Base-by-base conservation (phyloP, 1,284 basidiomycete species). In the Boletellus dicymbophilus region DNA sequence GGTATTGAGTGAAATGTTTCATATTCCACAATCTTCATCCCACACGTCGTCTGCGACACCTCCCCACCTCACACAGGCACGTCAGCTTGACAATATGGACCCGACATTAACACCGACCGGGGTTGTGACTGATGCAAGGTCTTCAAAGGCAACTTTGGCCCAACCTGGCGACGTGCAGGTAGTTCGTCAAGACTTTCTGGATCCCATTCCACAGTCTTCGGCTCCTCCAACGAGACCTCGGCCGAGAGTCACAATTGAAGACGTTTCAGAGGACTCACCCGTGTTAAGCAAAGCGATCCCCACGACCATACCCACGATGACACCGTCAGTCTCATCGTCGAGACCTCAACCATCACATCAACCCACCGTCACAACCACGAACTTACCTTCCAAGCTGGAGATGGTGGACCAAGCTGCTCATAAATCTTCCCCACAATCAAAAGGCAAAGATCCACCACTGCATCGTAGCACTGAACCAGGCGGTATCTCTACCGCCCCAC, bases 191-290 rank as follows among this genome's bases (percentile, higher is more conserved):
- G 52, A 60, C 20, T 44, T 49, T 10, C 42, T 49, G 28, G 46
- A 34, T 16, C 30, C 51, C 39, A 21, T 46, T 37, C 28, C 54
- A 18, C 57, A 55, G 20, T 46, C 55, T 18, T 49, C 41, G n/a
- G 40, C 36, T 23, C 43, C 47, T 22, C 20, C 44, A 36, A 39
- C 52, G 37, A 49, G 39, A 37, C 18, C 43, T 18, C 65, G 64
- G 48, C 59, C 56, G 30, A 70, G 61, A 47, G 65, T 63, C 42
- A 68, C 61, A 6, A 37, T 70, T 5, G 68, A 70, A 42, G 65
- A 66, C 37, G 55, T 60, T 13, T 37, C 58, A 40, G 64, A 66
- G 42, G 62, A 67, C 44, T 51, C 52, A 6, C 57, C 51, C 3
- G 33, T 54, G 37, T 37, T 28, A 9, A 46, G 42, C 27, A 69